phyloP scores from a whole-genome alignment of 2,329 filamentous ascomycete species.

The Cercospora canescens region DNA sequence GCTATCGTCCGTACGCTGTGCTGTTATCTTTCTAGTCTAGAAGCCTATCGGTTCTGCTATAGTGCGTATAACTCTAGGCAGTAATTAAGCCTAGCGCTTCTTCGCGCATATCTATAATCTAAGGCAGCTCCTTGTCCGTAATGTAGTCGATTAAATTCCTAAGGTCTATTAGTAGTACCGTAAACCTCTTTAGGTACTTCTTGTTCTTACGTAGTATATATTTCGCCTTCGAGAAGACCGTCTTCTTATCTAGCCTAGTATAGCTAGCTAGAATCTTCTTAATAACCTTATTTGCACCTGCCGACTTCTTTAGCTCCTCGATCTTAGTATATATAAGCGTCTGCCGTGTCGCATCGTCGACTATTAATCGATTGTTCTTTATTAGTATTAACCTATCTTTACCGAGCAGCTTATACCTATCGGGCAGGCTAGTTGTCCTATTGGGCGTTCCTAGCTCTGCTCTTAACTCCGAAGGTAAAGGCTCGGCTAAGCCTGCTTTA shows the following conservation, averaged over 20 bases:
- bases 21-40: slow-evolving; percentile 10
- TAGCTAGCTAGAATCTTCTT: slow-evolving; percentile 91
- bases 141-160: slow-evolving; percentile 74
- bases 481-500: slow-evolving; percentile 63
- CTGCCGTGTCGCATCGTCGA: slow-evolving; percentile 69
- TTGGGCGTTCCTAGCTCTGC: slow-evolving; percentile 26
- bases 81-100: slow-evolving; percentile 79
- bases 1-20: slow-evolving; percentile 63
- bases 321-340: slow-evolving; percentile 72
- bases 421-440: slow-evolving; percentile 31
- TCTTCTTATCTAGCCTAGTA: slow-evolving; percentile 89
- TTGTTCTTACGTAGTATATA: slow-evolving; percentile 95
- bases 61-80: slow-evolving; percentile 90
- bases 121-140: slow-evolving; percentile 74
- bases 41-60: slow-evolving; percentile 48
- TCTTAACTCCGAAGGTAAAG: slow-evolving; percentile 41
- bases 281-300: slow-evolving; percentile 84
- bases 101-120: slow-evolving; percentile 82
- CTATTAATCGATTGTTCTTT: slow-evolving; percentile 64
- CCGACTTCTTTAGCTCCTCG: slow-evolving; percentile 64
- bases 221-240: slow-evolving; percentile 87
- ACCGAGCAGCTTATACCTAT: slow-evolving; percentile 48
- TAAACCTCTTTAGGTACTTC: slow-evolving; percentile 90
- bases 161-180: slow-evolving; percentile 79
- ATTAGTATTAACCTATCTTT: slow-evolving; percentile 52